Evolutionary conservation across 768 basidiomycete genomes (phyloP).

Genomic region (Pluteus cervinus): DNA sequence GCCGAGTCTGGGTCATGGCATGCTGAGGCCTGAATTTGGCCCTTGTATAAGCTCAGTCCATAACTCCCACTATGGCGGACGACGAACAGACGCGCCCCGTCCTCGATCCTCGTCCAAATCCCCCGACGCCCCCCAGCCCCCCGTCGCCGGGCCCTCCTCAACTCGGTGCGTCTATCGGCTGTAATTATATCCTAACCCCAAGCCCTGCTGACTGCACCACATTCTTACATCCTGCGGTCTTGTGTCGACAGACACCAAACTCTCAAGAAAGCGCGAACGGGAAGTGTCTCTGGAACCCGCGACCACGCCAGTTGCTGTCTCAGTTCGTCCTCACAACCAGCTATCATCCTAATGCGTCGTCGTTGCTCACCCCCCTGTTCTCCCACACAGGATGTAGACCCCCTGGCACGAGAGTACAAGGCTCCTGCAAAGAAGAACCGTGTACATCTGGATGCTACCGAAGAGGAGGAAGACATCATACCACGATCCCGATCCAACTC

Average conservation of each 20-base stretch:
- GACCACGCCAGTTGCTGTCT: conserved; percentile 26
- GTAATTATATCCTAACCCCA: conserved; percentile 5
- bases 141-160: conserved; percentile 41
- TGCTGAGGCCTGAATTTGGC: too few species aligned
- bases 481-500: conserved; percentile 37
- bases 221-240: conserved; percentile 9
- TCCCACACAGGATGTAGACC: conserved; percentile 36
- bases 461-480: conserved; percentile 52
- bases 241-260: conserved; percentile 34
- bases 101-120: too few species aligned
- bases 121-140: conserved; percentile 33
- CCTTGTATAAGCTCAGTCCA: too few species aligned
- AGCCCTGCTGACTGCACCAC: conserved; percentile 8
- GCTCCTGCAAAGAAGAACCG: conserved; percentile 78
- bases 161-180: conserved; percentile 31
- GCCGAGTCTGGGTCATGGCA: conserved; percentile 17
- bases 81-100: too few species aligned
- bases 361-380: too few species aligned
- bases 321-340: conserved; percentile 6
- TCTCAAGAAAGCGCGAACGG: conserved; percentile 68
- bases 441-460: conserved; percentile 51
- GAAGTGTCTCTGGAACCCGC: conserved; percentile 73
- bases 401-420: conserved; percentile 34
- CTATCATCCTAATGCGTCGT: too few species aligned
- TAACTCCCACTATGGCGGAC: too few species aligned